Evolutionary conservation across 2,329 filamentous ascomycete species (phyloP).

Genomic region (Colletotrichum tamarilloi): DNA sequence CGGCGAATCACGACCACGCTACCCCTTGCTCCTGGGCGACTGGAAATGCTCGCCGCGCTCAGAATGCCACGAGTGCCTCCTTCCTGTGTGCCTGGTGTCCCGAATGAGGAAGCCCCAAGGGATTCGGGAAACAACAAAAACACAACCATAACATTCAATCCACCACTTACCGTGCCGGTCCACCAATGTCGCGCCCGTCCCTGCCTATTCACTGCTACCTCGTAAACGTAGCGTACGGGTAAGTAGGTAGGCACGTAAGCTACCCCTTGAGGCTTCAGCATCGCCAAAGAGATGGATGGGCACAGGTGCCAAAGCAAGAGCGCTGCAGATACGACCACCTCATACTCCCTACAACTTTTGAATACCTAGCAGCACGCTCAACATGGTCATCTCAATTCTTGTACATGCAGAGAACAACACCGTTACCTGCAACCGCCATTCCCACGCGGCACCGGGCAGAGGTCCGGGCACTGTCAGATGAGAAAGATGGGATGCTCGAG

Average conservation of each 20-base stretch:
- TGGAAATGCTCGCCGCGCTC: constrained; percentile 22
- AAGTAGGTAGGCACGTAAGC: too few species aligned
- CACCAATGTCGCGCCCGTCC: constrained; percentile 9
- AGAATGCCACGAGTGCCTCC: background rate
- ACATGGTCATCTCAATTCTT: background rate
- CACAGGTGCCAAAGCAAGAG: background rate
- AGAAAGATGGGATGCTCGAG: constrained; percentile 18
- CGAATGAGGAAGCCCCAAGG: constrained; percentile 17
- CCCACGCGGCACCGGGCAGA: constrained; percentile 10
- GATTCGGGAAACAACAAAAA: constrained; percentile 21
- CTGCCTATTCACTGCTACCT: background rate
- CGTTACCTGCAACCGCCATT: background rate
- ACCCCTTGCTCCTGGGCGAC: constrained; percentile 30
- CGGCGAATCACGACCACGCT: constrained; percentile 29
- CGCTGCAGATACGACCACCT: background rate
- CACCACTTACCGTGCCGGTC: background rate
- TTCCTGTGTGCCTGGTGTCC: background rate
- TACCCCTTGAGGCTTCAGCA: background rate
- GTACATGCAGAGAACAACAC: background rate
- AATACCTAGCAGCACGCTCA: background rate
- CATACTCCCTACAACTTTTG: background rate
- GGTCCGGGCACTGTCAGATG: constrained; percentile 21
- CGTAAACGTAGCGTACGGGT: too few species aligned
- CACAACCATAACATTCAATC: constrained; percentile 20
- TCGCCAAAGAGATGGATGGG: background rate